Evolutionary conservation across 1,139 yeast species (phyloP).

Genomic region (Diutina mesorugosa): DNA sequence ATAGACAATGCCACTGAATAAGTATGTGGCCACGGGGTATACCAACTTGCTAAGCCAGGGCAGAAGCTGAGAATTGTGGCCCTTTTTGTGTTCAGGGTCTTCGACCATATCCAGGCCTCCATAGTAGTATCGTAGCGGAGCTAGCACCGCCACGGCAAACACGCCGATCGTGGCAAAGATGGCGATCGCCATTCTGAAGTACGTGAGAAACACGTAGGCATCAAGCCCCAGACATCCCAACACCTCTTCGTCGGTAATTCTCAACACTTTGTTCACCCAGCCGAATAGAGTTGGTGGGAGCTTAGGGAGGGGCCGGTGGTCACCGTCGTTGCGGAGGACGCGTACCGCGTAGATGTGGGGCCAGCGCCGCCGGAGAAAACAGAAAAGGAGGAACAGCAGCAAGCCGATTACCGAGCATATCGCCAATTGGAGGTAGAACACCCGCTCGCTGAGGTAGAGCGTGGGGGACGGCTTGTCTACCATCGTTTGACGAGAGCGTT

Average conservation of each 20-base stretch:
- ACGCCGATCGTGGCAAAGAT: slow-evolving; percentile 24
- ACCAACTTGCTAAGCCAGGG: slow-evolving; percentile 14
- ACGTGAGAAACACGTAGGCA: slow-evolving; percentile 30
- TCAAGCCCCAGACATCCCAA: slow-evolving; percentile 29
- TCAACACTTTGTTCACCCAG: slow-evolving; percentile 25
- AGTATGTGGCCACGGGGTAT: slow-evolving; percentile 29
- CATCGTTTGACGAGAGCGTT: background rate
- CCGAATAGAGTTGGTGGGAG: slow-evolving; percentile 32
- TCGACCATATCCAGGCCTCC: slow-evolving; percentile 7
- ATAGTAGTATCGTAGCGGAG: slow-evolving; percentile 32
- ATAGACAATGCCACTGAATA: slow-evolving; percentile 32
- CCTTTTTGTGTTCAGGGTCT: slow-evolving; percentile 4
- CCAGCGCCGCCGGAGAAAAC: slow-evolving; percentile 31
- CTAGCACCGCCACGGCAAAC: slow-evolving; percentile 25
- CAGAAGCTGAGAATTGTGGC: slow-evolving; percentile 31
- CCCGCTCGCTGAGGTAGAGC: slow-evolving; percentile 2
- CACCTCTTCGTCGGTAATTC: slow-evolving; percentile 29
- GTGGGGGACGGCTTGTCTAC: slow-evolving; percentile 1
- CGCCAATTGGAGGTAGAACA: slow-evolving; percentile 15
- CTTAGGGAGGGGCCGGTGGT: slow-evolving; percentile 7
- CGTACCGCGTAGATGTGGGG: slow-evolving; percentile 41
- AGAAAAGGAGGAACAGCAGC: slow-evolving; percentile 24
- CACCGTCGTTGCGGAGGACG: slow-evolving; percentile 23
- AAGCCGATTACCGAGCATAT: slow-evolving; percentile 25
- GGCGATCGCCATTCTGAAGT: slow-evolving; percentile 32